Percentiles rank a stretch among this genome's conserved stretches.
phyloP scores from a whole-genome alignment of 495 filamentous ascomycete genomes.

The Hypomontagnella monticulosa region DNA sequence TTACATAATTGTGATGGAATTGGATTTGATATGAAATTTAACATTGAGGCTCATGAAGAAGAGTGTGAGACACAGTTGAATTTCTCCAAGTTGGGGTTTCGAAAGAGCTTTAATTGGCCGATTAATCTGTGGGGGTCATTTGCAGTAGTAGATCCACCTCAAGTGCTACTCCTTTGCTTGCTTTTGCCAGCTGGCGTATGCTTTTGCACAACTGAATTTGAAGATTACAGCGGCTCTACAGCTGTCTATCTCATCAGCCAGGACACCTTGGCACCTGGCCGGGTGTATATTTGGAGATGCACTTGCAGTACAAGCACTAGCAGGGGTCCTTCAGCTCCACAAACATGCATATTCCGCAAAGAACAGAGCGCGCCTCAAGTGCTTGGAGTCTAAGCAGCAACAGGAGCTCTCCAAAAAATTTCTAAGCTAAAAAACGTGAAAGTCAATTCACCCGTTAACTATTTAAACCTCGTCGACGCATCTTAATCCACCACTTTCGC shows the following conservation, averaged over 20 bases:
- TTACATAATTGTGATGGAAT: conserved; percentile 18
- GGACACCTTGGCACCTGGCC: too few relatives aligned
- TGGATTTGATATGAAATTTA: background rate
- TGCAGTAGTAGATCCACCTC: too few relatives aligned
- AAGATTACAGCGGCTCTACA: too few relatives aligned
- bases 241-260: too few relatives aligned
- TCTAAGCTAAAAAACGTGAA: conserved; percentile 9
- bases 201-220: too few relatives aligned
- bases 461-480: conserved; percentile 6
- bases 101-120: background rate
- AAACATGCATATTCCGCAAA: too few relatives aligned
- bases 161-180: too few relatives aligned
- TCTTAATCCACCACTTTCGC: background rate
- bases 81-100: background rate
- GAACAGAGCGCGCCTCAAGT: background rate
- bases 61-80: background rate
- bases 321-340: too few relatives aligned
- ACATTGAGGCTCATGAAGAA: too few relatives aligned
- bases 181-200: too few relatives aligned
- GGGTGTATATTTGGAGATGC: too few relatives aligned
- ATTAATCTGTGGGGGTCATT: background rate
- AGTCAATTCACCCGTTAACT: conserved; percentile 25
- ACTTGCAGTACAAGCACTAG: too few relatives aligned
- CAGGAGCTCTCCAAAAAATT: conserved; percentile 36
- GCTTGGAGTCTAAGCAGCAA: background rate